Evolutionary conservation across 2,329 filamentous ascomycete genomes (phyloP).

Genomic region (Alternaria consortialis): DNA sequence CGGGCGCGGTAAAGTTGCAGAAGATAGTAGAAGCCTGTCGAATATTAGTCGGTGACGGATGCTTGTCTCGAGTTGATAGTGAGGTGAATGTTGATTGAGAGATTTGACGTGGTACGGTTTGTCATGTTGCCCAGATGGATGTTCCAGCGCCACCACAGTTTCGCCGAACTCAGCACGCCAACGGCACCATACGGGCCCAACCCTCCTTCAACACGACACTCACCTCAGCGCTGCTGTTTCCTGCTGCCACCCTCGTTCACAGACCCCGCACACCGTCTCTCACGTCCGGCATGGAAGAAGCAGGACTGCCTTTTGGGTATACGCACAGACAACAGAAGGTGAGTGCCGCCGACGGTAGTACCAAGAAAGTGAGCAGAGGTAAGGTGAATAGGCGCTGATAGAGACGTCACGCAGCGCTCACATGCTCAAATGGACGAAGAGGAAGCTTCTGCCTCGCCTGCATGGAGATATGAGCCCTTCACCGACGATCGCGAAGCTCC

Average conservation of each 20-base stretch:
- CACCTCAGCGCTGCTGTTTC: conserved; percentile 2
- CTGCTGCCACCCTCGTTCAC: conserved; percentile 3
- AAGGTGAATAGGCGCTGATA: conserved; percentile 21
- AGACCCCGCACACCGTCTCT: not conserved
- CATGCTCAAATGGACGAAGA: conserved; percentile 46
- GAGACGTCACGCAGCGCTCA: conserved; percentile 39
- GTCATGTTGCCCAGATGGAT: conserved; percentile 5
- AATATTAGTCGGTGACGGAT: not conserved
- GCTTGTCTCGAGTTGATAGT: not conserved
- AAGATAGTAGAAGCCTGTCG: not conserved
- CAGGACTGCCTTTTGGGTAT: conserved; percentile 43
- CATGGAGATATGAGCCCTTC: conserved; percentile 29
- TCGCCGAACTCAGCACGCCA: conserved; percentile 22
- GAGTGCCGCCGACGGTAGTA: conserved; percentile 20
- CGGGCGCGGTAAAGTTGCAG: not conserved
- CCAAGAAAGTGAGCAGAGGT: conserved; percentile 10
- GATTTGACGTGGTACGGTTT: conserved; percentile 2
- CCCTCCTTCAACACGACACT: not conserved
- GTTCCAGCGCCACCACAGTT: conserved; percentile 22
- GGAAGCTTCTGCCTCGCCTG: conserved; percentile 37
- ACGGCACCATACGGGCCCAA: conserved; percentile 11
- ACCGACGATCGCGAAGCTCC: conserved; percentile 10
- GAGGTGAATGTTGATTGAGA: conserved; percentile 1
- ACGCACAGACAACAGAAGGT: conserved; percentile 49
- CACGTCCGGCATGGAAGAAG: conserved; percentile 35